Percentiles rank a stretch among this genome's conserved stretches.
Evolutionary conservation across 1,284 basidiomycete species (phyloP).

Genomic region (Ganoderma sinense): DNA sequence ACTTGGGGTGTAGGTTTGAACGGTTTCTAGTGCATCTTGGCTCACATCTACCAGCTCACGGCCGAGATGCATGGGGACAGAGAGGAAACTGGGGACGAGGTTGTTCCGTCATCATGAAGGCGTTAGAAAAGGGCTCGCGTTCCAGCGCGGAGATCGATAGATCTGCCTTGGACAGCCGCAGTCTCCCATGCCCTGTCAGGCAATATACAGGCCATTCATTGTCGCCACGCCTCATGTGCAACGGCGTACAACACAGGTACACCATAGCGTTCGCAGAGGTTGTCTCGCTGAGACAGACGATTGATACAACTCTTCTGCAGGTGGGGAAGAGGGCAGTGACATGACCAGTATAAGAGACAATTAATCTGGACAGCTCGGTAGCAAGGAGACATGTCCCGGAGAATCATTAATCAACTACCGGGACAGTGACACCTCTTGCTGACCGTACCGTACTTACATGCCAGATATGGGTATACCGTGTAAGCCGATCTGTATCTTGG

Average conservation of each 20-base stretch:
- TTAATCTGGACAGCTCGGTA: too few species aligned
- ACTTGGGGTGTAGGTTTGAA: background rate
- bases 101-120: background rate
- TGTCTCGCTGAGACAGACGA: background rate
- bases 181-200: background rate
- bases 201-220: too few species aligned
- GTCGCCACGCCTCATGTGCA: too few species aligned
- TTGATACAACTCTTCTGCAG: background rate
- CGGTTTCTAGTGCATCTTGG: background rate
- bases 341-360: background rate
- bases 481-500: background rate
- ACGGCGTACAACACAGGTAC: background rate
- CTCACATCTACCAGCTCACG: background rate
- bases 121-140: background rate
- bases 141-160: background rate
- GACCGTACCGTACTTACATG: background rate
- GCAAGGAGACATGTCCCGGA: background rate
- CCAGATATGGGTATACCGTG: background rate
- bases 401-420: background rate
- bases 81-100: background rate
- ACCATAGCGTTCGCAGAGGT: background rate
- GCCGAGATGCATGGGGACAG: background rate
- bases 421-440: background rate
- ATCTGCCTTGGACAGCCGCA: background rate
- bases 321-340: background rate